Conservation (phyloP, 2,329 filamentous ascomycete species). For the Sclerotinia borealis region DNA sequence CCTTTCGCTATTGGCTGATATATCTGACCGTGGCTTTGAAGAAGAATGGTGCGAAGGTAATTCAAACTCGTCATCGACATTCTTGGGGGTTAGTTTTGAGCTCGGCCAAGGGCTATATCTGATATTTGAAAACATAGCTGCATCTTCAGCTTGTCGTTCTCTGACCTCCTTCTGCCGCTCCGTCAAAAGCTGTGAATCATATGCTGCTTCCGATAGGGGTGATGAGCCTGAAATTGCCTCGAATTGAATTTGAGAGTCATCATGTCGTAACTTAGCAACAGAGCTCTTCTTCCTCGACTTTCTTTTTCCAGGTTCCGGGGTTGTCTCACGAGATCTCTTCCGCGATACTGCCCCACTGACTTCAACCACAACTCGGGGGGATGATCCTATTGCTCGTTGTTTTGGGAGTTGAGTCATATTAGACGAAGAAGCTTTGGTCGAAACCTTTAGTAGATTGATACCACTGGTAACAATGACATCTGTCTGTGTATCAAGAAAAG, state of each 20-base stretch:
- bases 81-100: constrained; percentile 16
- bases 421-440: not conserved
- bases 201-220: constrained; percentile 39
- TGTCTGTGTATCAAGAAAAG: constrained; percentile 38
- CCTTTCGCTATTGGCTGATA: constrained; percentile 12
- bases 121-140: constrained; percentile 62
- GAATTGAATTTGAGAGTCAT: constrained; percentile 79
- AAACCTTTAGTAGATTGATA: not conserved
- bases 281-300: constrained; percentile 32
- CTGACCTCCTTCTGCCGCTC: constrained; percentile 74
- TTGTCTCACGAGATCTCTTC: constrained; percentile 25
- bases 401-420: not conserved
- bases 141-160: constrained; percentile 55
- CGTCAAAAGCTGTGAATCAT: constrained; percentile 69
- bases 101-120: constrained; percentile 44
- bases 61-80: constrained; percentile 25
- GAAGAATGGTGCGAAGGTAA: constrained; percentile 23
- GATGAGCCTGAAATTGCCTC: constrained; percentile 62
- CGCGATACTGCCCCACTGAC: constrained; percentile 3
- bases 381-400: constrained; percentile 9
- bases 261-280: constrained; percentile 59
- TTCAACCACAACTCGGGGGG: constrained; percentile 24
- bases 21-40: constrained; percentile 17
- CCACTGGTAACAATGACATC: constrained; percentile 12
- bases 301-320: constrained; percentile 33